Evolutionary conservation across 2,329 filamentous ascomycete genomes (phyloP).

Genomic region (Pseudocercospora vitis): DNA sequence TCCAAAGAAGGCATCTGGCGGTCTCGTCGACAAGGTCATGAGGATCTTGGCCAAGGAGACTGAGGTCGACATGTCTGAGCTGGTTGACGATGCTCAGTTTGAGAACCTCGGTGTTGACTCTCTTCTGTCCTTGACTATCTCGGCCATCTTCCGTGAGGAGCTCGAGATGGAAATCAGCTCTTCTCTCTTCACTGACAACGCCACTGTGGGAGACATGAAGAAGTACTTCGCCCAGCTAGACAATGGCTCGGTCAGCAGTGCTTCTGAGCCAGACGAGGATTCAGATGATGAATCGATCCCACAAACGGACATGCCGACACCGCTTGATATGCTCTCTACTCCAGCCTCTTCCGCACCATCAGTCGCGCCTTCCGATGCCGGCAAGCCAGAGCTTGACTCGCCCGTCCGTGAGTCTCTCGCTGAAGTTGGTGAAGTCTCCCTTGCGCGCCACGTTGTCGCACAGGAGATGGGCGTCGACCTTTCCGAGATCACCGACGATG

Average conservation of each 20-base stretch:
- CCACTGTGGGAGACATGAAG: conserved; percentile 62
- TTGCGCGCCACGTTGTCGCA: conserved; percentile 52
- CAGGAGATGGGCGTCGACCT: conserved; percentile 67
- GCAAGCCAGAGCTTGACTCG: conserved; percentile 42
- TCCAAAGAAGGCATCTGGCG: conserved; percentile 52
- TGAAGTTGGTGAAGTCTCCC: conserved; percentile 44
- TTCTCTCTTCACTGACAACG: conserved; percentile 60
- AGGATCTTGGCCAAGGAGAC: conserved; percentile 68
- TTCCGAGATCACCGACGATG: conserved; percentile 53
- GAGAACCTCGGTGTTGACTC: conserved; percentile 64
- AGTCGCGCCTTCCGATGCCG: conserved; percentile 42
- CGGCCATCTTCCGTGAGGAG: conserved; percentile 62
- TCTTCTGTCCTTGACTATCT: conserved; percentile 61
- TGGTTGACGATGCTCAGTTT: conserved; percentile 61
- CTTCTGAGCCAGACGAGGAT: conserved; percentile 37
- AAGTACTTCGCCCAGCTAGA: conserved; percentile 54
- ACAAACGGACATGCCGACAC: conserved; percentile 45
- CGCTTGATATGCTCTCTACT: conserved; percentile 46
- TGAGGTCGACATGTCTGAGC: conserved; percentile 58
- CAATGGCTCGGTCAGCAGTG: conserved; percentile 30
- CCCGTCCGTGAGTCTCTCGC: conserved; percentile 36
- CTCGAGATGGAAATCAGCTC: conserved; percentile 60
- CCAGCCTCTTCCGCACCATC: conserved; percentile 52
- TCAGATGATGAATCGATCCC: conserved; percentile 45
- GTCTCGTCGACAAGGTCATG: conserved; percentile 56